Evolutionary conservation across 2,329 filamentous ascomycete genomes (phyloP), one percentile per base, ranked within the genome.

Genomic region (Clonostachys rhizophaga): DNA sequence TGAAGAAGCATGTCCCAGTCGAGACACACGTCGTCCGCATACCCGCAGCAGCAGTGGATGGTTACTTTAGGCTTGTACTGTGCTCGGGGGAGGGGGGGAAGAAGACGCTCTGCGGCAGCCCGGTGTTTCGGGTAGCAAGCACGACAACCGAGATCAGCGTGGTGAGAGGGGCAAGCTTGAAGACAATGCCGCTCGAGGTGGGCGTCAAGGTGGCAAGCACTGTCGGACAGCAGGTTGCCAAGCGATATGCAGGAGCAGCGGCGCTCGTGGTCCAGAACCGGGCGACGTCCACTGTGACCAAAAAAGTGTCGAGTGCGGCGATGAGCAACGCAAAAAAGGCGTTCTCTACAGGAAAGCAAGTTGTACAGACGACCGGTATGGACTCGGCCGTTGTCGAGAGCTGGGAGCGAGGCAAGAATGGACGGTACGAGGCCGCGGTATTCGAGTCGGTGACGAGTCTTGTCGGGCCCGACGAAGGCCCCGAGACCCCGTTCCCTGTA

Each of bases 121-220:
- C 85, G 0, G 76, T 86, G 0, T 88, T 89, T 53, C 75, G 85
- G 14, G 69, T 89, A n/a, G 76, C 85, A 3, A 87, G 84, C 50
- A 80, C 81, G 0, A 84, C 83, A 0, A 70, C 74, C 1, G 81
- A 82, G 50, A 70, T 76, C 0, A 81, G 79, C 55, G 75, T 83
- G 0, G 59, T 87, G 2, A 76, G 82, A 8, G 85, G 85, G 1
- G 83, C 85, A 1, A 84, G 83, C 52, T 58, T 88, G 6, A 69
- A 67, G 4, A 86, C 81, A 1, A 68, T 88, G 61, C 85, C 85
- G 1, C 58, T 89, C 14, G 85, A 89, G 56, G 59, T 86, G 7
- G 84, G 83, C 5, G 70, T 82, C 51, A 79, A 79, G 57, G 73
- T 78, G 5, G 75, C 75, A 2, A 76, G 71, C 5, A 70, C 74